phyloP scores from a whole-genome alignment of 1,284 basidiomycete genomes.

The Salmacisia buchloeana region DNA sequence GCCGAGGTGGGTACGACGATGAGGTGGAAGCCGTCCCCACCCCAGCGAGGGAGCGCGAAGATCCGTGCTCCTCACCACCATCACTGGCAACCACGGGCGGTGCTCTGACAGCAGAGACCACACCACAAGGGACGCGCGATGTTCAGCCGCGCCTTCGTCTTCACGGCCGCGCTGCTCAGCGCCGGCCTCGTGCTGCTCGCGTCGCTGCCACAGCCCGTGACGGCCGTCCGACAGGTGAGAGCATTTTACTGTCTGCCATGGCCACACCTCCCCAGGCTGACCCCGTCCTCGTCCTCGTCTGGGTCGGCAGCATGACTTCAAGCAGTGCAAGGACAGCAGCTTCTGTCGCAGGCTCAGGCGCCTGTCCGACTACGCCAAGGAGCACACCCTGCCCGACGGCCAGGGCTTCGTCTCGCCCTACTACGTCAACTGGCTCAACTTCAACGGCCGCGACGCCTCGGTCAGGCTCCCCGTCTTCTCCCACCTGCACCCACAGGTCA shows the following conservation, averaged over 20 bases:
- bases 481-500: conserved; percentile 38
- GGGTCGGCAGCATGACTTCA: conserved; percentile 33
- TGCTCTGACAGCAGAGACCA: no score
- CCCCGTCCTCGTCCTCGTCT: not conserved
- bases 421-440: conserved; percentile 22
- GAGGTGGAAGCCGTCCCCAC: no score
- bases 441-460: conserved; percentile 14
- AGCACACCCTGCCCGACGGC: conserved; percentile 20
- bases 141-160: not conserved
- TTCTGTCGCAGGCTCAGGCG: conserved; percentile 46
- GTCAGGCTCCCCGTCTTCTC: conserved; percentile 28
- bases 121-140: no score
- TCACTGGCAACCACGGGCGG: no score
- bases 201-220: not conserved
- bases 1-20: no score
- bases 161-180: not conserved
- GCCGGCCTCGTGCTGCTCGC: not conserved
- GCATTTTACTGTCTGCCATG: not conserved
- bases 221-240: not conserved
- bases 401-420: conserved; percentile 35
- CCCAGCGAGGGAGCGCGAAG: no score
- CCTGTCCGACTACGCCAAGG: conserved; percentile 34
- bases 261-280: not conserved
- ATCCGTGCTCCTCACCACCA: no score
- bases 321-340: conserved; percentile 46